These are phyloP conservation scores for Talaromyces funiculosus DNA, from an alignment of 2,329 filamentous ascomycete genomes.

Conservation along the genomic window DNA sequence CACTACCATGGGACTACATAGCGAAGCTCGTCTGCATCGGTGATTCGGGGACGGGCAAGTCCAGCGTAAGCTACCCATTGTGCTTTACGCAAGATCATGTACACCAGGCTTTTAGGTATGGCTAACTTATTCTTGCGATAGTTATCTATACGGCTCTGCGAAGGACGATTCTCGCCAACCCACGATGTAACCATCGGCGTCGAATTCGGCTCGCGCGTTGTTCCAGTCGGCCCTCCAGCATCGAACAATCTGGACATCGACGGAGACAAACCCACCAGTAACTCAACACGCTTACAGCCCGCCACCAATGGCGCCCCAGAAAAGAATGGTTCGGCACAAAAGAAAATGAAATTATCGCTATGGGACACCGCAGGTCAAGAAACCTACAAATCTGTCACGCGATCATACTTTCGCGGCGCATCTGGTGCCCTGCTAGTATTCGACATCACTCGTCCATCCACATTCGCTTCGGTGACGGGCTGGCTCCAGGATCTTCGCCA, in stretches of 20 bases:
- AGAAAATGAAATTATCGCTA: constrained; percentile 88
- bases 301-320: not conserved
- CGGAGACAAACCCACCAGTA: constrained; percentile 8
- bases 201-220: constrained; percentile 89
- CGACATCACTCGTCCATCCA: constrained; percentile 79
- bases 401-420: constrained; percentile 85
- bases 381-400: constrained; percentile 93
- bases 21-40: constrained; percentile 98
- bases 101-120: not conserved
- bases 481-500: constrained; percentile 93
- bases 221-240: constrained; percentile 80
- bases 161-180: constrained; percentile 87
- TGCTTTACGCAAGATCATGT: not conserved
- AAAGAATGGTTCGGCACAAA: constrained; percentile 39
- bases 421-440: constrained; percentile 81
- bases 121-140: constrained; percentile 34
- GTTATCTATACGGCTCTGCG: constrained; percentile 90
- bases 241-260: constrained; percentile 53
- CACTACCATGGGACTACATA: constrained; percentile 88
- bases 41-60: constrained; percentile 94
- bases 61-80: constrained; percentile 48
- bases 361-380: constrained; percentile 98
- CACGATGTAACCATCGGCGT: constrained; percentile 98
- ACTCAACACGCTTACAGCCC: not conserved
- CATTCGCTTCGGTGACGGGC: constrained; percentile 80